Evolutionary conservation across 805 yeast species (phyloP), one percentile per base, ranked within the genome.

Genomic region (Yamadazyma akitaensis): DNA sequence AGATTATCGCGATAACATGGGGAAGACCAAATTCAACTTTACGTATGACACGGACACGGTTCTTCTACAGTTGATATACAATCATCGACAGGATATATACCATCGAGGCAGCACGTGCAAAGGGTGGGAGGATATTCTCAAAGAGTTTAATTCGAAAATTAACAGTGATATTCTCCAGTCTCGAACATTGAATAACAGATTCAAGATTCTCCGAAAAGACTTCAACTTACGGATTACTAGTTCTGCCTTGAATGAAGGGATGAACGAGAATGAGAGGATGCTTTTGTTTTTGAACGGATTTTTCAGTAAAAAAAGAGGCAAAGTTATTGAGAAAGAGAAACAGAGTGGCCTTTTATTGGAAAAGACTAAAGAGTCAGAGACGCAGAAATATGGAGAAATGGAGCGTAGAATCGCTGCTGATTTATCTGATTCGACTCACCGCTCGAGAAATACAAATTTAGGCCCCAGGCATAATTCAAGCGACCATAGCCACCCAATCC

Each of bases 101-200:
- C 58, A 60, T n/a, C 47, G 65, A 34, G 67, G 67, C 2, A 51
- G 56, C 18, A 58, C 63, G 19, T 46, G 59, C 33, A 60, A 57
- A 43, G 61, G 63, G 1, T 62, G 67, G 67, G 55, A 56, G 13
- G 34, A 40, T 5, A 56, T 62, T n/a, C 49, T 62, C 24, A 37
- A 40, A 16, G 56, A 58, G 30, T 61, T 61, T 42, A 63, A 63
- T 40, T 45, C 47, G 8, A 43, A 38, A 16, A 48, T 50, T 31
- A 26, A 52, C n/a, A 35, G 60, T 21, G 47, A 46, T 18, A 57
- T 61, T 11, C 51, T 61, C 6, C 65, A 61, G 46, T 51, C 60
- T 6, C 28, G 65, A 26, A 63, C 65, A 11, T 50, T 63, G 32
- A 61, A 53, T 32, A 62, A 61, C 30, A 51, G 65, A 35, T 63